Evolutionary conservation across 495 filamentous ascomycete species (phyloP), one percentile per base, ranked within the genome.

Genomic region (Umbilicaria muhlenbergii): DNA sequence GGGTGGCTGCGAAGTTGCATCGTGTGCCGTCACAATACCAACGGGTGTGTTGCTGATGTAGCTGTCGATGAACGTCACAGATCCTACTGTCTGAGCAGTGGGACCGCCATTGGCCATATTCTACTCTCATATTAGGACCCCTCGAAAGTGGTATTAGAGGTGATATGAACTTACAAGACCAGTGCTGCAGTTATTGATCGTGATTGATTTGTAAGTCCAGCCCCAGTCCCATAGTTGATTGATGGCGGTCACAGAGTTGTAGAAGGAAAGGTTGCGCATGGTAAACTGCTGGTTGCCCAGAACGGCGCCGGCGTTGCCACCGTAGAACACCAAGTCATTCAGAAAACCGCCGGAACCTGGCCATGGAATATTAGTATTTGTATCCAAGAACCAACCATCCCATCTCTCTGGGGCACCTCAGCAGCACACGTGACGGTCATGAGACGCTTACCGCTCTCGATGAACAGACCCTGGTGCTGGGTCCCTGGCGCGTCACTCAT

Each of bases 201-300:
- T 60, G 34, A 70, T 46, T 15, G 62, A 62, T 37, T 68, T 62
- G 45, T 71, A 75, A 2, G 68, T 71, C 72, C 70, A 74, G 21
- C 71, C 68, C 72, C 72, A 76, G 46, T 69, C 46, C 69, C 68
- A 75, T 3, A 79, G 70, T 38, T 76, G 74, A 18, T 66, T 69
- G 39, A 78, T 75, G 33, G 70, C 69, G 24, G 75, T 78, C 3
- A 71, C 73, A 11, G 74, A 64, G 32, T 79, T 68, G 47, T 73
- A 74, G 57, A 89, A 81, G 11, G 60, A 68, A 16, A 91, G 32
- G 55, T 86, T 84, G 24, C 80, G 70, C 67, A 80, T 82, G 0
- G 83, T 87, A 45, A 79, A 91, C 56, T 89, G 84, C 60, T 89
- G 83, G 51, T 83, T 86, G 13, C 83, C 83, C 44, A 86, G 53